Conservation (phyloP, 2,329 filamentous ascomycete genomes). For the Curvularia sp. region DNA sequence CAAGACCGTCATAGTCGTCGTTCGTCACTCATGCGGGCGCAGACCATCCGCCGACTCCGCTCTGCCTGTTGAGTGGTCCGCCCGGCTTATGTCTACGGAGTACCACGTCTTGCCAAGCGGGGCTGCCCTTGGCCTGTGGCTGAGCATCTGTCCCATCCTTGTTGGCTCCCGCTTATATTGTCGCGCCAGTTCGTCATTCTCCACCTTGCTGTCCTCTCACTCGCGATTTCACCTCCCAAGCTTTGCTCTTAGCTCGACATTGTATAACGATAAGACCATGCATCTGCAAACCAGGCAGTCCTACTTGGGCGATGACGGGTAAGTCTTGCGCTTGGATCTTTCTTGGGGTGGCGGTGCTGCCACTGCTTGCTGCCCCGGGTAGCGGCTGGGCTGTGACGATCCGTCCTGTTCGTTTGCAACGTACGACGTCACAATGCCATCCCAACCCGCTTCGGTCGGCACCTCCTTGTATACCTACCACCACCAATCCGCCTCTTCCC, state of each 20-base stretch:
- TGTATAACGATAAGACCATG: slow-evolving; percentile 12
- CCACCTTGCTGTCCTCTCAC: slow-evolving; percentile 20
- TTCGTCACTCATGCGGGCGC: not conserved
- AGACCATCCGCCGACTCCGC: slow-evolving; percentile 7
- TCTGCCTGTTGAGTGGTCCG: slow-evolving; percentile 10
- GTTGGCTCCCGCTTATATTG: slow-evolving; percentile 17
- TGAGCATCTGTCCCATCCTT: slow-evolving; percentile 20
- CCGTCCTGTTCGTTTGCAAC: slow-evolving; percentile 10
- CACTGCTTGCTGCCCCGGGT: not conserved
- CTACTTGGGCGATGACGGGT: slow-evolving; percentile 27
- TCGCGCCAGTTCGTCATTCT: slow-evolving; percentile 12
- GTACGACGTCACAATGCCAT: slow-evolving; percentile 19
- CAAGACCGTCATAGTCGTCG: not conserved
- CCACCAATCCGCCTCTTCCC: not conserved
- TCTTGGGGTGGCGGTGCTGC: slow-evolving; percentile 11
- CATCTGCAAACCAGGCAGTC: slow-evolving; percentile 31
- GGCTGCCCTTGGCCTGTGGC: slow-evolving; percentile 21
- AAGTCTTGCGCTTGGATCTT: slow-evolving; percentile 20
- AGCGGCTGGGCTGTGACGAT: slow-evolving; percentile 3
- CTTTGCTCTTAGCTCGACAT: not conserved
- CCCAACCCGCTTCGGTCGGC: slow-evolving; percentile 9
- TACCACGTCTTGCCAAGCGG: slow-evolving; percentile 2
- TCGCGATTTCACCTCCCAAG: slow-evolving; percentile 3
- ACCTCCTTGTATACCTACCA: not conserved
- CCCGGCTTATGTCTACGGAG: not conserved